These are phyloP conservation scores for Termitomyces titanicus DNA, from an alignment of 768 basidiomycete genomes.

Conservation along the genomic window DNA sequence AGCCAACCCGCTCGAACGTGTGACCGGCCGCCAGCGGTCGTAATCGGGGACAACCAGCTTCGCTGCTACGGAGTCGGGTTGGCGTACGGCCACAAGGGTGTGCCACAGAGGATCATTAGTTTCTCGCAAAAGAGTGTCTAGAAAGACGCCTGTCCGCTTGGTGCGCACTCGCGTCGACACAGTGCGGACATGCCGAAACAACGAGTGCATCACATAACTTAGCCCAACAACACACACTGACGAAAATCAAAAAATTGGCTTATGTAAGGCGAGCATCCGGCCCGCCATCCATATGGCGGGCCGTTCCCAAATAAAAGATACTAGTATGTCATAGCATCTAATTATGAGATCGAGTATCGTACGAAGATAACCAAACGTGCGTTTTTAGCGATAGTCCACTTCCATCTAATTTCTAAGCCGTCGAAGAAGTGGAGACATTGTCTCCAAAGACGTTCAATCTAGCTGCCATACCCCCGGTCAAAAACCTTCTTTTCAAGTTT, in stretches of 20 bases:
- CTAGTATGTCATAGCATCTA: too few relatives aligned
- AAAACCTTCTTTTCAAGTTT: not conserved
- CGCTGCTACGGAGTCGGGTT: slow-evolving; percentile 21
- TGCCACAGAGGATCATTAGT: slow-evolving; percentile 40
- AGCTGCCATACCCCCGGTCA: not conserved
- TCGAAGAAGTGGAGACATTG: too few relatives aligned
- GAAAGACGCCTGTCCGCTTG: slow-evolving; percentile 25
- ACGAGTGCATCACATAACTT: slow-evolving; percentile 5
- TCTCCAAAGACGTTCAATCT: not conserved
- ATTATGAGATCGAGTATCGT: too few relatives aligned
- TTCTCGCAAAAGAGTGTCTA: slow-evolving; percentile 30
- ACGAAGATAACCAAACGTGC: too few relatives aligned
- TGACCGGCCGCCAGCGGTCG: slow-evolving; percentile 32
- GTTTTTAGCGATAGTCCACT: too few relatives aligned
- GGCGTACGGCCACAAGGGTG: slow-evolving; percentile 32
- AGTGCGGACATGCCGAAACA: slow-evolving; percentile 11
- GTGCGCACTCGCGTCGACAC: slow-evolving; percentile 16
- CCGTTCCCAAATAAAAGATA: too few relatives aligned
- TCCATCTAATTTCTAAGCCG: too few relatives aligned
- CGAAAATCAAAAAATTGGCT: slow-evolving; percentile 3
- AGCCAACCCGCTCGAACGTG: slow-evolving; percentile 12
- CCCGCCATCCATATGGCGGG: too few relatives aligned
- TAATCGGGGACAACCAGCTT: slow-evolving; percentile 35
- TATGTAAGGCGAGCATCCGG: not conserved
- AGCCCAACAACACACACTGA: not conserved